Base-by-base conservation (phyloP, 2,329 filamentous ascomycete genomes). In the Fusarium begoniae region DNA sequence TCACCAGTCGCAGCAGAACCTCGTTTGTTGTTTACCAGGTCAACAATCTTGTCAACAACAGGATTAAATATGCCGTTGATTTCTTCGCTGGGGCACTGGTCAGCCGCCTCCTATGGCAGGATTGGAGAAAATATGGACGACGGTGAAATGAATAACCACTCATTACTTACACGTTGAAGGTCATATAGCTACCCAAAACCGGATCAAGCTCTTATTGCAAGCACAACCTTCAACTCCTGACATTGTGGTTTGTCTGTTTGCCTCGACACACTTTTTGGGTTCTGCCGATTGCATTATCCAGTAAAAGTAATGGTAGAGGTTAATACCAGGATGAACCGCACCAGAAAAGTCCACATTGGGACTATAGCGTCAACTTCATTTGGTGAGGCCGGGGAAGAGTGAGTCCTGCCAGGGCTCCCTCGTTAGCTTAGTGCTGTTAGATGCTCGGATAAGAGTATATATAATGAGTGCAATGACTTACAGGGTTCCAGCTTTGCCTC, bases 311-410 rank as follows among this genome's bases (percentile, higher is more conserved):
- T 1, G 14, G 14, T 18, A 44, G n/a, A 18, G n/a, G n/a, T 24
- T 2, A 24, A 18, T 18, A 43, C n/a, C 43, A 18, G n/a, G 5
- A 8, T 24, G 15, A 24, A 10, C 15, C n/a, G 6, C n/a, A 4
- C 15, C 15, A 44, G 40, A 6, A 24, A 24, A 24, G 1, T 44
- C 9, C 22, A 10, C 41, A 18, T 44, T 5, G 10, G n/a, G n/a
- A 12, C 43, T 24, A 44, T 2, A 24, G 43, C 43, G 40, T 41
- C 40, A 41, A 41, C 40, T 41, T 41, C 12, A 9, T 14, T 41
- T 14, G 20, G 8, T 3, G 20, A 41, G 20, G 40, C 40, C 0
- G 40, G 40, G 20, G 1, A 0, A 0, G 10, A 0, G 37, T 12
- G 37, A 38, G 18, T 38, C 18, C 37, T 20, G 18, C 7, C 17